phyloP scores from a whole-genome alignment of 768 basidiomycete species.

The Rhizopogon salebrosus region DNA sequence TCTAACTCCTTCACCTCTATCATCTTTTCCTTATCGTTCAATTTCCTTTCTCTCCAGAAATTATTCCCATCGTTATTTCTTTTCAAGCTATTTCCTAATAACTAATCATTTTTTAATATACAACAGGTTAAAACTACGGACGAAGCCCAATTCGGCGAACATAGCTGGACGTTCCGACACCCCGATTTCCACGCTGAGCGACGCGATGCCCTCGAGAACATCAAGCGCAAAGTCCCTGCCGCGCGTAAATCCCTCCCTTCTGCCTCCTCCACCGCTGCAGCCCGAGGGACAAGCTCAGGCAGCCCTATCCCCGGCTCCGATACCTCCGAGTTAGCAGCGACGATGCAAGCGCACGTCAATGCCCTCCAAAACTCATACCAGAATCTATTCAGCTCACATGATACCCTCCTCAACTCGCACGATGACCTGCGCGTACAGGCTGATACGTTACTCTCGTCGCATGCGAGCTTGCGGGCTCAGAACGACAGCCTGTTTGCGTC shows the following conservation, averaged over 20 bases:
- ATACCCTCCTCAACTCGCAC: constrained; percentile 23
- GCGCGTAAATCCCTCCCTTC: constrained; percentile 26
- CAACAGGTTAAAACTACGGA: constrained; percentile 75
- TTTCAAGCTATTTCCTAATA: background rate
- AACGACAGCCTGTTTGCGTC: constrained; percentile 25
- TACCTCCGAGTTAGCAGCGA: background rate
- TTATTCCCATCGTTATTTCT: background rate
- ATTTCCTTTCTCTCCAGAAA: background rate
- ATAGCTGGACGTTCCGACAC: constrained; percentile 50
- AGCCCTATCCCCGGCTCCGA: constrained; percentile 5
- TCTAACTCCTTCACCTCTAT: background rate
- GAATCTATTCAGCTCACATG: constrained; percentile 22
- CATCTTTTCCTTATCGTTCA: background rate
- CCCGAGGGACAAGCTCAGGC: background rate
- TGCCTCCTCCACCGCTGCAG: constrained; percentile 16
- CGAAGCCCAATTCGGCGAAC: constrained; percentile 65
- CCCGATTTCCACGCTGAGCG: constrained; percentile 49
- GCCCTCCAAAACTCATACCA: constrained; percentile 26
- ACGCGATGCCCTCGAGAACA: constrained; percentile 55
- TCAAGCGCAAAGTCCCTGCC: constrained; percentile 53
- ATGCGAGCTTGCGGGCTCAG: constrained; percentile 20
- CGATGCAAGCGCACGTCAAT: constrained; percentile 21
- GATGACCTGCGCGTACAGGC: constrained; percentile 31
- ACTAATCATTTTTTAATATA: background rate
- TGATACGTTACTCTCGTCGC: constrained; percentile 25